These are phyloP conservation scores for Cryoendolithus antarcticus DNA, from an alignment of 2,329 filamentous ascomycete species.

Conservation along the genomic window DNA sequence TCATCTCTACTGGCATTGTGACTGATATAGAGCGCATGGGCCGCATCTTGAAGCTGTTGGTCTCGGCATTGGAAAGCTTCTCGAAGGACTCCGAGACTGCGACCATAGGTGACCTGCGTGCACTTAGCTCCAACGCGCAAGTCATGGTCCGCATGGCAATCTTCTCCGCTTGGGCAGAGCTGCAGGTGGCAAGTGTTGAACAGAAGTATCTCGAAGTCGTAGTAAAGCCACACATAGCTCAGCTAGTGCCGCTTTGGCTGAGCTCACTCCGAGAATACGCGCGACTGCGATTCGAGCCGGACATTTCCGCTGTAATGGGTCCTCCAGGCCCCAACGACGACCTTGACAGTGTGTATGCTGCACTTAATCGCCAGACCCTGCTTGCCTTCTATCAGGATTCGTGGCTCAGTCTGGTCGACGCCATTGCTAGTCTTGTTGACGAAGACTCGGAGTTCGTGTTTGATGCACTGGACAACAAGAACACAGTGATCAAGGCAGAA, in stretches of 20 bases:
- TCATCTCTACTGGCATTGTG: slow-evolving; percentile 93
- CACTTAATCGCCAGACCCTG: slow-evolving; percentile 84
- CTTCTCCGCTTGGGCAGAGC: slow-evolving; percentile 91
- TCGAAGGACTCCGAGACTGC: slow-evolving; percentile 66
- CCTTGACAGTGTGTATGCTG: slow-evolving; percentile 86
- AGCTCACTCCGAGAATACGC: slow-evolving; percentile 90
- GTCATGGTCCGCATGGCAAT: slow-evolving; percentile 98
- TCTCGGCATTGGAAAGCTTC: slow-evolving; percentile 85
- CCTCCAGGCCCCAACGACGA: slow-evolving; percentile 64
- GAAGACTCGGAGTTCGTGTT: slow-evolving; percentile 98
- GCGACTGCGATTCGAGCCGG: slow-evolving; percentile 83
- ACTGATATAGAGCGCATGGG: slow-evolving; percentile 98
- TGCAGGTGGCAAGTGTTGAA: slow-evolving; percentile 89
- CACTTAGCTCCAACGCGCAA: slow-evolving; percentile 86
- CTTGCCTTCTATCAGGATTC: slow-evolving; percentile 94
- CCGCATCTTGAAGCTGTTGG: slow-evolving; percentile 84
- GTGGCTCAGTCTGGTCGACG: slow-evolving; percentile 93
- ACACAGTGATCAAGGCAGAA: slow-evolving; percentile 14
- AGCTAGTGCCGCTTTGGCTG: slow-evolving; percentile 84
- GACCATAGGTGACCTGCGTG: slow-evolving; percentile 83
- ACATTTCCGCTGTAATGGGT: slow-evolving; percentile 83
- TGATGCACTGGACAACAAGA: slow-evolving; percentile 83
- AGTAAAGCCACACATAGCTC: slow-evolving; percentile 78
- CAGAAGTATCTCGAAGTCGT: slow-evolving; percentile 83
- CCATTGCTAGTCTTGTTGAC: slow-evolving; percentile 91